A percentile compares a stretch with the other conserved stretches of the same genome.
Evolutionary conservation across 2,329 filamentous ascomycete species (phyloP).

Genomic region (Aspergillus luchuensis): DNA sequence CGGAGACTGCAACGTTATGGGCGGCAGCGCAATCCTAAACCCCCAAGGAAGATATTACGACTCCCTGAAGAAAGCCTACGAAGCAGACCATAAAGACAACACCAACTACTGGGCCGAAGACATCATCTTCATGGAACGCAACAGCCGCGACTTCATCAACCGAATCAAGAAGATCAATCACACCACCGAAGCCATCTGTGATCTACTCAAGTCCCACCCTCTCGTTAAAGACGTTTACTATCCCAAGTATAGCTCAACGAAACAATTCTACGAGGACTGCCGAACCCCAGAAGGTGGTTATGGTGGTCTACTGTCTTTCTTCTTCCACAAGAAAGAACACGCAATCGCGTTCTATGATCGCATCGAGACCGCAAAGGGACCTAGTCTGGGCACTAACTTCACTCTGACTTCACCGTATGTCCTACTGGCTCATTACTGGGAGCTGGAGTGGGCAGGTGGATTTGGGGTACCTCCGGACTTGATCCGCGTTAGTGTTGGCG

Average conservation of each 20-base stretch:
- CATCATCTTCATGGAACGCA: neutral
- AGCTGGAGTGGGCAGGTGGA: conserved; percentile 3
- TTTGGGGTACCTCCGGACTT: neutral
- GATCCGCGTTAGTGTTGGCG: conserved; percentile 6
- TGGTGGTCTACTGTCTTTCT: neutral
- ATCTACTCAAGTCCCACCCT: neutral
- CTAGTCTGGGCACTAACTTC: conserved; percentile 5
- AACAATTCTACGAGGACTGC: neutral
- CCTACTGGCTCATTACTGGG: neutral
- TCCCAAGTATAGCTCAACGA: neutral
- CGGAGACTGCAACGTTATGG: conserved; percentile 7
- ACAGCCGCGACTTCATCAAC: neutral
- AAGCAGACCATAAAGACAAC: neutral
- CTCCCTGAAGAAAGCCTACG: neutral
- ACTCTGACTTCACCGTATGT: conserved; percentile 4
- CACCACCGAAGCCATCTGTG: neutral
- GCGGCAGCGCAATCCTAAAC: neutral
- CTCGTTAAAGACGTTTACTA: conserved; percentile 1
- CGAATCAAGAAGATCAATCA: neutral
- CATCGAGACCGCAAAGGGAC: conserved; percentile 1
- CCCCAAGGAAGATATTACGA: neutral
- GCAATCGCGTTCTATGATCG: conserved; percentile 2
- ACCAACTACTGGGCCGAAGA: neutral
- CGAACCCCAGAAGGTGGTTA: conserved; percentile 1
- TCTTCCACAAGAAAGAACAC: neutral